Evolutionary conservation across 2,329 filamentous ascomycete genomes (phyloP).

Genomic region (Didymella pomorum): DNA sequence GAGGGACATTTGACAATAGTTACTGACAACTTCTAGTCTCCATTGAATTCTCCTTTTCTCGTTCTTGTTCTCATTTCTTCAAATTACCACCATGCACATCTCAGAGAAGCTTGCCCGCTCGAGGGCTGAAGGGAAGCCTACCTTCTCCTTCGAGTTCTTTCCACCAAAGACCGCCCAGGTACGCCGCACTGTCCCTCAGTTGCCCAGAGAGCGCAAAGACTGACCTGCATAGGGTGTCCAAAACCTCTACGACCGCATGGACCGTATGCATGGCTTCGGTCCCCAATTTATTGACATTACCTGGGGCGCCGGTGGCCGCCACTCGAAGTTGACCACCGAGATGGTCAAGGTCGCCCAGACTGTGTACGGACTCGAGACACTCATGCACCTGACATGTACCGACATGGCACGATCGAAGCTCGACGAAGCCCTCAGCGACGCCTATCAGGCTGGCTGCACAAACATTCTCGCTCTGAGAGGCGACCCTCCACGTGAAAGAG

Average conservation of each 20-base stretch:
- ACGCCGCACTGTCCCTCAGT: constrained; percentile 18
- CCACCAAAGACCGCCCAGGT: constrained; percentile 92
- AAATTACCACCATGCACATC: constrained; percentile 81
- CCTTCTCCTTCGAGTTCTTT: constrained; percentile 99
- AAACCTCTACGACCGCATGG: constrained; percentile 99
- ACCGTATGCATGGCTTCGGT: constrained; percentile 94
- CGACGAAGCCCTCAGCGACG: constrained; percentile 83
- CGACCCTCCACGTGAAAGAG: constrained; percentile 91
- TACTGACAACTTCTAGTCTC: constrained; percentile 7
- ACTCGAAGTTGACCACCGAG: constrained; percentile 92
- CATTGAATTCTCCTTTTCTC: constrained; percentile 8
- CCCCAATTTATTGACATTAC: constrained; percentile 98
- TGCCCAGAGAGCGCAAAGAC: background rate
- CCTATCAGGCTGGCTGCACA: constrained; percentile 94
- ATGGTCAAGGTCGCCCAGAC: constrained; percentile 97
- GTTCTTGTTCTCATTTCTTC: constrained; percentile 3
- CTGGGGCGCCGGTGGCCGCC: constrained; percentile 93
- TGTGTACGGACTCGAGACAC: constrained; percentile 94
- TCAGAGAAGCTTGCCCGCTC: constrained; percentile 87
- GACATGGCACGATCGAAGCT: constrained; percentile 96
- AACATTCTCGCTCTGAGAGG: constrained; percentile 95
- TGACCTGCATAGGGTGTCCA: constrained; percentile 74
- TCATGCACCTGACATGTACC: constrained; percentile 98
- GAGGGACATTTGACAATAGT: constrained; percentile 6
- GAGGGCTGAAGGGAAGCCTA: constrained; percentile 78